Evolutionary conservation across 2,329 filamentous ascomycete species (phyloP), one percentile per base, ranked within the genome.

Genomic region (Biscogniauxia marginata): DNA sequence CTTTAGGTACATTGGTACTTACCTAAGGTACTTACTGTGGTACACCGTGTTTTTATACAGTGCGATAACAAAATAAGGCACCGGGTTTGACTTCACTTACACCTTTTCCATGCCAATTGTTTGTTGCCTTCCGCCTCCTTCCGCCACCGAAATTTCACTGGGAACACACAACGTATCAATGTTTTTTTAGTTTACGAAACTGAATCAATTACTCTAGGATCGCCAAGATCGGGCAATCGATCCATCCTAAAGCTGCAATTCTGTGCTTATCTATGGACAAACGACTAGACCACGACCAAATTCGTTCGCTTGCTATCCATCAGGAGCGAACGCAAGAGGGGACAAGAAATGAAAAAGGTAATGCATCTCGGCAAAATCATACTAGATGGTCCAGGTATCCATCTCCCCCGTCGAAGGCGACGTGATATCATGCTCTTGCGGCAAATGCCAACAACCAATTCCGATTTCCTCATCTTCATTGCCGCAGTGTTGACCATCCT

Each of bases 201-300:
- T 24, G 46, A 18, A 18, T 25, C 21, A 25, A 22, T 49, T 18
- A 22, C 22, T 49, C 11, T 39, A 16, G 13, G n/a, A 9, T 16
- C 9, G 30, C 2, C 30, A 16, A 39, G 30, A 39, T 39, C 30
- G 30, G 7, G n/a, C 16, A 16, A 49, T n/a, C 25, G 11, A 30
- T 30, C 22, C 23, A 47, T 23, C 23, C 46, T 49, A 49, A 18
- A 49, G 19, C 46, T 25, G 46, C 22, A 49, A 49, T 39, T 25
- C 22, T 2, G 19, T 49, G 25, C 13, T 22, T 49, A 49, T 49
- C 23, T 49, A 49, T 49, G 46, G 46, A n/a, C 46, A 49, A 49
- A 25, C 46, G 18, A 16, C 46, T 39, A 22, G 21, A 49, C 46
- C 24, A 30, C 25, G 23, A 30, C 46, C 46, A 30, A 49, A 49